Conservation (phyloP, 306 rosid genomes). For the Lotus japonicus region DNA sequence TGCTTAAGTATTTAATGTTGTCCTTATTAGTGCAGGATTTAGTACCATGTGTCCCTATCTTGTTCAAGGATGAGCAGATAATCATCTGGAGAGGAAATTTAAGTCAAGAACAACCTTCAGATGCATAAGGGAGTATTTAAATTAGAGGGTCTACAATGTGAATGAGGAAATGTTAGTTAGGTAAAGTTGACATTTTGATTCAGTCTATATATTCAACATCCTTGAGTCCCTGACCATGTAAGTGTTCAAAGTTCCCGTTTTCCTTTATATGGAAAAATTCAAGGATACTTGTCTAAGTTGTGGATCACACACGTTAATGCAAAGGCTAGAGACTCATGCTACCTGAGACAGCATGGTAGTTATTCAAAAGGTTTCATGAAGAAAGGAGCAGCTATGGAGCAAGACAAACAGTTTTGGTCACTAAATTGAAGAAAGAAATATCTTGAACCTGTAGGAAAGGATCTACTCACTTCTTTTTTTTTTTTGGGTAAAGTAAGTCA, state of each 20-base stretch:
- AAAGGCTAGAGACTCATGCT: background rate
- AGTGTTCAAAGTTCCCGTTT: background rate
- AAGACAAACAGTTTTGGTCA: no score
- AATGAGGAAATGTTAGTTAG: background rate
- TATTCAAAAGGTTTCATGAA: no score
- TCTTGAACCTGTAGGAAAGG: background rate
- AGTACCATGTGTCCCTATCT: slow-evolving; percentile 76
- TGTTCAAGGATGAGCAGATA: slow-evolving; percentile 88
- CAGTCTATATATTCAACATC: background rate
- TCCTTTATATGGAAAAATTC: background rate
- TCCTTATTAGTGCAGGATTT: slow-evolving; percentile 48
- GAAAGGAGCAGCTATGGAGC: no score
- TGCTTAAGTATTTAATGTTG: background rate
- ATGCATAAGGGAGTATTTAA: slow-evolving; percentile 10
- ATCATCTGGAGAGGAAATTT: slow-evolving; percentile 81
- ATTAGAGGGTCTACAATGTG: background rate
- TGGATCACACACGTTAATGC: background rate
- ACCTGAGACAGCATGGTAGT: background rate
- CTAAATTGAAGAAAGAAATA: background rate
- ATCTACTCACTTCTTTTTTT: background rate
- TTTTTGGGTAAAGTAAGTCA: no score
- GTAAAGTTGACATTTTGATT: slow-evolving; percentile 3
- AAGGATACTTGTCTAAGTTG: no score
- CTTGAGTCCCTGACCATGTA: background rate
- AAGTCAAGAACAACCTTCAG: slow-evolving; percentile 23